Base-by-base conservation (phyloP, 2,329 filamentous ascomycete species). In the Aspergillus alliaceus region DNA sequence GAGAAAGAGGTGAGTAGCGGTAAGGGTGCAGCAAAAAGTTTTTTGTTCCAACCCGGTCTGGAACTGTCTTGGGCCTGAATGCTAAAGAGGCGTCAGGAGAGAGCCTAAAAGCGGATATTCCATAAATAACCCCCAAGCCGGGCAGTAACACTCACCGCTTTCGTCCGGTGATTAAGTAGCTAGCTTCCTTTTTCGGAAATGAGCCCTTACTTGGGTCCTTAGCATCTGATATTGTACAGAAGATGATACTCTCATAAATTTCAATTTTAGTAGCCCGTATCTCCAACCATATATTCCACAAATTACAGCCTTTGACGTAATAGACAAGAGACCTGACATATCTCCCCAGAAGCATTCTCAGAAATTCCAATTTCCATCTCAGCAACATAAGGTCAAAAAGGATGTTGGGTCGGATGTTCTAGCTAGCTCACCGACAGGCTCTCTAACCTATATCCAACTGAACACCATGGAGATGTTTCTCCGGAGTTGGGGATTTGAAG, bases 61-160 rank as follows among this genome's bases (percentile, higher is more conserved):
- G 20, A 29, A 35, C 35, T 24, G 42, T 42, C 27, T n/a, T 51
- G 32, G 27, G 44, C 27, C 12, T 48, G 44, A 48, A 48, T 47
- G n/a, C 24, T 29, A 47, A 46, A 15, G 42, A 27, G 18, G 27
- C 44, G 18, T 44, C 40, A 44, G 40, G 40, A 44, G 18, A 40
- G 40, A 44, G 40, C 27, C 44, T 32, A 48, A 48, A 48, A 48
- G 44, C 44, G 44, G 44, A 48, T 48, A 48, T 48, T 48, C 44
- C 44, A 48, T 48, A 48, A 48, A 48, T 48, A 48, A 47, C n/a
- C n/a, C 44, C 39, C 11, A 42, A 42, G 11, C 8, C 40, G 24
- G 44, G 40, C 40, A 48, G 27, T 31, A 48, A 32, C 18, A 31
- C 27, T 44, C 40, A 44, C 40, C 40, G 40, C 40, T 44, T 44